Evolutionary conservation across 2,329 filamentous ascomycete genomes (phyloP).

Genomic region (Stachybotrys echinatus): DNA sequence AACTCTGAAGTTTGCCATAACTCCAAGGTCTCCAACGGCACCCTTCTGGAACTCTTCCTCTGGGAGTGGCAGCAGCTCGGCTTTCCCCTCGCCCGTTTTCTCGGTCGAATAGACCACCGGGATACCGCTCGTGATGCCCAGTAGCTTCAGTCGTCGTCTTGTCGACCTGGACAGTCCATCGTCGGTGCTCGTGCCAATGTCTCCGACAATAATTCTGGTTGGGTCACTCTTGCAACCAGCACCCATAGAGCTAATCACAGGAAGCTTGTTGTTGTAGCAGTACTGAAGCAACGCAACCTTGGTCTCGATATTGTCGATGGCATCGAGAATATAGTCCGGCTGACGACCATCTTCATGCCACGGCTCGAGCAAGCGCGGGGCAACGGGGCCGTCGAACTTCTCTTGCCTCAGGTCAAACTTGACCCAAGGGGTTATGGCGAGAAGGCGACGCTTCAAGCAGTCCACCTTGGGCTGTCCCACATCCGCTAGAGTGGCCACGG

Average conservation of each 20-base stretch:
- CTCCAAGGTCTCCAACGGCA: slow-evolving; percentile 76
- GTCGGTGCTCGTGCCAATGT: slow-evolving; percentile 83
- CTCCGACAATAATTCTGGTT: slow-evolving; percentile 82
- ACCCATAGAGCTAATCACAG: slow-evolving; percentile 92
- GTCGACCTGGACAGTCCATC: slow-evolving; percentile 85
- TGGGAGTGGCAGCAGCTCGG: slow-evolving; percentile 76
- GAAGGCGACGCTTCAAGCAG: slow-evolving; percentile 71
- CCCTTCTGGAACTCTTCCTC: slow-evolving; percentile 88
- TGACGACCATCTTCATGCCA: slow-evolving; percentile 57
- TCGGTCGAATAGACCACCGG: slow-evolving; percentile 92
- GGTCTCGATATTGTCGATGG: slow-evolving; percentile 96
- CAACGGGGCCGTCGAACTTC: slow-evolving; percentile 68
- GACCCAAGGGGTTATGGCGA: slow-evolving; percentile 88
- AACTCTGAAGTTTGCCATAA: slow-evolving; percentile 87
- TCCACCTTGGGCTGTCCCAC: slow-evolving; percentile 91
- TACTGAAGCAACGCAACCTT: slow-evolving; percentile 89
- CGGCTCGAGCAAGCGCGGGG: slow-evolving; percentile 59
- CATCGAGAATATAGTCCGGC: slow-evolving; percentile 90
- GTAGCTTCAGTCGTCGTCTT: slow-evolving; percentile 67
- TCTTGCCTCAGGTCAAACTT: slow-evolving; percentile 82
- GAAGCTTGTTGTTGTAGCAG: slow-evolving; percentile 71
- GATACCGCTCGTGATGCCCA: slow-evolving; percentile 79
- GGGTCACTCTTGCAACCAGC: slow-evolving; percentile 87
- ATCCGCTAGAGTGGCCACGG: slow-evolving; percentile 87
- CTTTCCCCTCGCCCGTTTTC: slow-evolving; percentile 84